These are phyloP conservation scores for Kernera saxatilis DNA, from an alignment of 345 rosid species.

Conservation along the genomic window DNA sequence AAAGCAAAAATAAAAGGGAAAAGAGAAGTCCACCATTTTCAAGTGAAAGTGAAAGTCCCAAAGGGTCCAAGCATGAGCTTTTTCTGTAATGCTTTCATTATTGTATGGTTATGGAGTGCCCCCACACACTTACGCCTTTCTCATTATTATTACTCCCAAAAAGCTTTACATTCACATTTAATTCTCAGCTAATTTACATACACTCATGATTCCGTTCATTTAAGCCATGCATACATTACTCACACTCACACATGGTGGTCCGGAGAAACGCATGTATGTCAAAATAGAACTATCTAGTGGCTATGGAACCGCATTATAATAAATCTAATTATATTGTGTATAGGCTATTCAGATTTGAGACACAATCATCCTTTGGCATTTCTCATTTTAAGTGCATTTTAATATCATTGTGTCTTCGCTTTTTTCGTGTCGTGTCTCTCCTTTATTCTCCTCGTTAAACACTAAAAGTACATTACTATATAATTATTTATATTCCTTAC, in stretches of 20 bases:
- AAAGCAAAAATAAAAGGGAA: constrained; percentile 12
- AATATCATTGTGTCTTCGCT: constrained; percentile 11
- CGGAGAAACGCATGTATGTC: neutral
- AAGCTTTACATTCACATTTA: neutral
- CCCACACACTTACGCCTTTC: constrained; percentile 14
- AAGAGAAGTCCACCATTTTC: constrained; percentile 20
- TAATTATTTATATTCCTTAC: neutral
- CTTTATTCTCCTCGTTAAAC: constrained; percentile 23
- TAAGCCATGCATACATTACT: neutral
- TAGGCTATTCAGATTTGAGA: neutral
- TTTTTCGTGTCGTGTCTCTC: constrained; percentile 7
- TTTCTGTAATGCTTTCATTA: constrained; percentile 23
- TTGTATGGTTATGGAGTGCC: constrained; percentile 5
- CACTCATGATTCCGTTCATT: neutral
- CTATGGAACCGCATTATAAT: neutral
- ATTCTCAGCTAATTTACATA: neutral
- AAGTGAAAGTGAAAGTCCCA: constrained; percentile 17
- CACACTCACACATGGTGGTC: constrained; percentile 18
- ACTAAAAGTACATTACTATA: neutral
- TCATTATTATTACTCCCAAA: neutral
- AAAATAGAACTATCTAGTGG: neutral
- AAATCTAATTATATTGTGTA: neutral
- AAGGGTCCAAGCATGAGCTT: constrained; percentile 29
- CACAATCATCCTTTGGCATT: neutral
- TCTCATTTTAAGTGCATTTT: neutral